Conservation (phyloP, 116 monocot species). For the Dioscorea cayenensis region DNA sequence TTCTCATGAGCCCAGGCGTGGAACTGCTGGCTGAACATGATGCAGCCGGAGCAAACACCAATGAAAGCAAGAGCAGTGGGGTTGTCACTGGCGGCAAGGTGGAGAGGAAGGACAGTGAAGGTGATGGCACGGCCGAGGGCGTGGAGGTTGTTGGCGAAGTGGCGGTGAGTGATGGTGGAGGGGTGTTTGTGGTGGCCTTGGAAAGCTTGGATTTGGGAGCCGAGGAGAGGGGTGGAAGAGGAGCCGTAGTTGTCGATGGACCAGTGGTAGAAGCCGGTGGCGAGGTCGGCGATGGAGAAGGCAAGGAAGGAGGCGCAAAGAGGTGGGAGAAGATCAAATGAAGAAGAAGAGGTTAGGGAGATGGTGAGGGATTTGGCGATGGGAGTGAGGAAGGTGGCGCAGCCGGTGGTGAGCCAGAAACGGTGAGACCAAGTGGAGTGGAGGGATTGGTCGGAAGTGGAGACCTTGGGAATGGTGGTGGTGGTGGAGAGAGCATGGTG, state of each 20-base stretch:
- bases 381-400: slow-evolving; percentile 35
- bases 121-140: slow-evolving; percentile 43
- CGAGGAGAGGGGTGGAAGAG: slow-evolving; percentile 58
- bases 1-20: slow-evolving; percentile 84
- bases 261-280: slow-evolving; percentile 78
- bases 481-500: not conserved
- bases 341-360: slow-evolving; percentile 13
- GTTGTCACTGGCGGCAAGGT: slow-evolving; percentile 11
- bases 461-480: not conserved
- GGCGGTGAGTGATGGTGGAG: slow-evolving; percentile 56
- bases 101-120: slow-evolving; percentile 31
- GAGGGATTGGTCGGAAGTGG: slow-evolving; percentile 13
- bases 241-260: slow-evolving; percentile 82
- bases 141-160: slow-evolving; percentile 78
- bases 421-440: slow-evolving; percentile 79
- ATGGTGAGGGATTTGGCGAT: slow-evolving; percentile 31
- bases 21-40: slow-evolving; percentile 93
- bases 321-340: slow-evolving; percentile 14
- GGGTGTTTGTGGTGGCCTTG: slow-evolving; percentile 83
- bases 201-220: slow-evolving; percentile 84
- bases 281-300: slow-evolving; percentile 78
- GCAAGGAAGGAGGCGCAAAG: slow-evolving; percentile 32
- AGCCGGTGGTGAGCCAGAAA: slow-evolving; percentile 62
- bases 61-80: slow-evolving; percentile 55
- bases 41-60: slow-evolving; percentile 39